These are phyloP conservation scores for Sesbania bispinosa DNA, from an alignment of 306 rosid genomes.

Conservation along the genomic window DNA sequence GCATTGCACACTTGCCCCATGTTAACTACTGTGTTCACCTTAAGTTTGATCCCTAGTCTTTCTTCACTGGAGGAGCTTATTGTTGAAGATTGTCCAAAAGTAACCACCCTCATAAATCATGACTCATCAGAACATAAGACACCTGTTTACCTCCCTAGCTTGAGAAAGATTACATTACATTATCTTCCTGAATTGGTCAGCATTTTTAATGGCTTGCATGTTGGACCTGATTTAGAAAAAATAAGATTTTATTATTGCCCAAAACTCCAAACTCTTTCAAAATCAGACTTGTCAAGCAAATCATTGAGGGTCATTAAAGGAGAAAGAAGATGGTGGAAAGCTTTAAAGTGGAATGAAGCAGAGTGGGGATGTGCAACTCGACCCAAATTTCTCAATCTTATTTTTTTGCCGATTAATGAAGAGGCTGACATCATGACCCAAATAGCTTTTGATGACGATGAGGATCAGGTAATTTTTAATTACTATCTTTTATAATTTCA, in stretches of 20 bases:
- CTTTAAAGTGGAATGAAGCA: not conserved
- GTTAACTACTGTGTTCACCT: conserved; percentile 1
- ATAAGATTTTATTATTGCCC: conserved; percentile 24
- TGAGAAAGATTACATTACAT: not conserved
- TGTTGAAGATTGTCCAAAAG: conserved; percentile 24
- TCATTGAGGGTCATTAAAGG: not conserved
- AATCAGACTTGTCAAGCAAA: not conserved
- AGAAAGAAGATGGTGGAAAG: conserved; percentile 22
- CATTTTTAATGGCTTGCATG: conserved; percentile 8
- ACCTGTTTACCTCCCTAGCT: not conserved
- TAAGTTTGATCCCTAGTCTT: not conserved
- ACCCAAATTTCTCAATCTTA: not conserved
- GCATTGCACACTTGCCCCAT: conserved; percentile 26
- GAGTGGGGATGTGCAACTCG: not conserved
- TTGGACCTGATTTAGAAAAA: not conserved
- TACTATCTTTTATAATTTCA: too few relatives aligned
- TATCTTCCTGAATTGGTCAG: not conserved
- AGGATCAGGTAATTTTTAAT: not conserved
- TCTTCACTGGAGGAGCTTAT: not conserved
- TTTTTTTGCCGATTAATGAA: not conserved
- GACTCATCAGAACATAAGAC: not conserved
- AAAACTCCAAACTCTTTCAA: not conserved
- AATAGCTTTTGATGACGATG: not conserved
- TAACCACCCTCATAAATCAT: not conserved
- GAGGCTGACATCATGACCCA: not conserved